These are phyloP conservation scores for Casuarina glauca DNA, from an alignment of 306 rosid genomes.

Conservation along the genomic window DNA sequence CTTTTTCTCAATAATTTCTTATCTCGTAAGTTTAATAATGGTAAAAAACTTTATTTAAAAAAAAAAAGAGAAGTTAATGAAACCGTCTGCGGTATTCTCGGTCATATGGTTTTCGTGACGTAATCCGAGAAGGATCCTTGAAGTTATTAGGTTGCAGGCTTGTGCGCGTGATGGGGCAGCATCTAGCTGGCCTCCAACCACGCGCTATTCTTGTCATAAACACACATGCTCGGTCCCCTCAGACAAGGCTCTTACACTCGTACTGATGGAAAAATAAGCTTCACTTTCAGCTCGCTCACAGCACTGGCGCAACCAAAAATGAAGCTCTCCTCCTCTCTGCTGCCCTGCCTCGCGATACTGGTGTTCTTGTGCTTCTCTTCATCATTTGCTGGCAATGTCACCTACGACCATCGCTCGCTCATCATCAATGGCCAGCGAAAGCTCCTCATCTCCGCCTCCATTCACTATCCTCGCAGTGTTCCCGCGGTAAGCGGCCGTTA, in stretches of 20 bases:
- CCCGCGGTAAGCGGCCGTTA: slow-evolving; percentile 53
- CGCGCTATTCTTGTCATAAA: neutral
- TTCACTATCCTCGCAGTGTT: slow-evolving; percentile 95
- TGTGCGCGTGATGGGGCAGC: neutral
- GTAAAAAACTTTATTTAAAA: too few relatives aligned
- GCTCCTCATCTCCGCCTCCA: slow-evolving; percentile 90
- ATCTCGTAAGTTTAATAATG: too few relatives aligned
- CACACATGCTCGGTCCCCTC: slow-evolving; percentile 27
- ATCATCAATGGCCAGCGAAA: slow-evolving; percentile 68
- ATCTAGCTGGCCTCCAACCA: neutral
- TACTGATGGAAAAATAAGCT: slow-evolving; percentile 1
- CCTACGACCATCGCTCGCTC: slow-evolving; percentile 79
- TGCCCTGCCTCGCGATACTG: neutral
- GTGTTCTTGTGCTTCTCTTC: slow-evolving; percentile 22
- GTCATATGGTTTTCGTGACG: too few relatives aligned
- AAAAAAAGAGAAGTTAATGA: too few relatives aligned
- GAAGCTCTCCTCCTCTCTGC: slow-evolving; percentile 18
- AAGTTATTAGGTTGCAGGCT: neutral
- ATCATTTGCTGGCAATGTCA: slow-evolving; percentile 49
- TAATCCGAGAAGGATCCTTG: too few relatives aligned
- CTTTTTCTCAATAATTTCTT: too few relatives aligned
- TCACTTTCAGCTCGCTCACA: neutral
- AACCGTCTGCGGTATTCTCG: too few relatives aligned
- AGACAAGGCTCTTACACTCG: neutral
- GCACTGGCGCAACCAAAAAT: slow-evolving; percentile 7